Percentiles rank a stretch among this genome's conserved stretches.
Conservation (phyloP, 176 grass and related monocot species). For the Aegilops sharonensis region DNA sequence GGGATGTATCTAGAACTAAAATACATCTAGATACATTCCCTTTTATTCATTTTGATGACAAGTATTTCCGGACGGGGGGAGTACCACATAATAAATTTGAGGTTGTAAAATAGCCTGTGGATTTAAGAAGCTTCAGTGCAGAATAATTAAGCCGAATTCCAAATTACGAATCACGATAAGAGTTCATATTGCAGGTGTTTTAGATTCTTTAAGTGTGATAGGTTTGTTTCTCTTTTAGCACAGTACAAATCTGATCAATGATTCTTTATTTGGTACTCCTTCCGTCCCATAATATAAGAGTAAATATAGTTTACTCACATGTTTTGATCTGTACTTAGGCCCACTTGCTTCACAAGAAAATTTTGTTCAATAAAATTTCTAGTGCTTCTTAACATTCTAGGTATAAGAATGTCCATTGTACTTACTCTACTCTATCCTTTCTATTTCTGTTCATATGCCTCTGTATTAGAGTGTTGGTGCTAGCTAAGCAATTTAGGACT, state of each 20-base stretch:
- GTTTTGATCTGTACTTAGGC: neutral
- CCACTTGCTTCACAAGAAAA: conserved; percentile 10
- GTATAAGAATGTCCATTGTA: neutral
- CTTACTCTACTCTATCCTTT: conserved; percentile 3
- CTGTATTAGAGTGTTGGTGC: neutral
- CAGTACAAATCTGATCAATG: neutral
- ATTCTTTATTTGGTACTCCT: neutral
- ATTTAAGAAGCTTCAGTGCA: neutral
- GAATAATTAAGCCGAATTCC: conserved; percentile 6
- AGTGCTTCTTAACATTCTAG: neutral
- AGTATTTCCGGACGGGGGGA: too few relatives aligned
- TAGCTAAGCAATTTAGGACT: conserved; percentile 1
- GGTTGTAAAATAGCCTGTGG: neutral
- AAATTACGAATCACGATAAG: neutral
- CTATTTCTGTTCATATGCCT: conserved; percentile 8
- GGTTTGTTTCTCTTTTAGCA: conserved; percentile 9
- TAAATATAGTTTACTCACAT: neutral
- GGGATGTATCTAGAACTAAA: too few relatives aligned
- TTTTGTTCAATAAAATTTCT: neutral
- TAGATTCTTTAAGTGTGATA: neutral
- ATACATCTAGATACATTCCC: too few relatives aligned
- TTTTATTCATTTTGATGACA: too few relatives aligned
- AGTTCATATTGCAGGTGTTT: neutral
- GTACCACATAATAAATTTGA: neutral
- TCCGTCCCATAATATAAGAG: too few relatives aligned